A percentile compares a stretch with the other conserved stretches of the same genome.
Evolutionary conservation across 208 protist species (phyloP).

Genomic region (Trypanosoma lewisi): DNA sequence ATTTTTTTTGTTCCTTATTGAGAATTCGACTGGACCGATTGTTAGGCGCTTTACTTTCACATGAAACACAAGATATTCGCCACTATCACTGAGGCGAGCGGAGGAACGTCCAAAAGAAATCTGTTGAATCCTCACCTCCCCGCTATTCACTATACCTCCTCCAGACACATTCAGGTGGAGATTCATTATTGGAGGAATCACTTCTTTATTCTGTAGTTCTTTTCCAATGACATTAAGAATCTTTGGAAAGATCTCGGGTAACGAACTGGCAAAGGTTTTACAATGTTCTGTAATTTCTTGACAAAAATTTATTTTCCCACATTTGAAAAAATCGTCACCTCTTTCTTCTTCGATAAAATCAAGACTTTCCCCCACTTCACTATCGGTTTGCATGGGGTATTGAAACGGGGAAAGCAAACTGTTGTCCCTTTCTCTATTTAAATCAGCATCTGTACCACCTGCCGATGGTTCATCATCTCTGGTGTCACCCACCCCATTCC

Average conservation of each 20-base stretch:
- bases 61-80: slow-evolving; percentile 33
- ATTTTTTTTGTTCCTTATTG: slow-evolving; percentile 23
- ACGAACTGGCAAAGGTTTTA: slow-evolving; percentile 24
- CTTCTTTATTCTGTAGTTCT: slow-evolving; percentile 27
- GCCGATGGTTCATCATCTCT: not conserved
- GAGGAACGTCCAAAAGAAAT: slow-evolving; percentile 46
- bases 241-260: slow-evolving; percentile 29
- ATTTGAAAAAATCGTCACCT: not conserved
- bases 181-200: slow-evolving; percentile 32
- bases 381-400: slow-evolving; percentile 43
- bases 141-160: slow-evolving; percentile 45
- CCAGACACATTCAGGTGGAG: slow-evolving; percentile 42
- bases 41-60: slow-evolving; percentile 34
- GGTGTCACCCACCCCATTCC: not conserved
- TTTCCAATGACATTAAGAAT: slow-evolving; percentile 38
- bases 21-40: slow-evolving; percentile 50
- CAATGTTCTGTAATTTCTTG: slow-evolving; percentile 41
- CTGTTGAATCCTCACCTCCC: slow-evolving; percentile 29
- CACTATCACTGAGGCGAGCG: slow-evolving; percentile 34
- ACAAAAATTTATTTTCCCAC: slow-evolving; percentile 39
- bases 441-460: not conserved
- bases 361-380: slow-evolving; percentile 34
- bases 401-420: slow-evolving; percentile 11
- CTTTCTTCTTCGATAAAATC: slow-evolving; percentile 21
- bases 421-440: not conserved